Conservation (phyloP, 2,329 filamentous ascomycete genomes). For the Fusarium udum region DNA sequence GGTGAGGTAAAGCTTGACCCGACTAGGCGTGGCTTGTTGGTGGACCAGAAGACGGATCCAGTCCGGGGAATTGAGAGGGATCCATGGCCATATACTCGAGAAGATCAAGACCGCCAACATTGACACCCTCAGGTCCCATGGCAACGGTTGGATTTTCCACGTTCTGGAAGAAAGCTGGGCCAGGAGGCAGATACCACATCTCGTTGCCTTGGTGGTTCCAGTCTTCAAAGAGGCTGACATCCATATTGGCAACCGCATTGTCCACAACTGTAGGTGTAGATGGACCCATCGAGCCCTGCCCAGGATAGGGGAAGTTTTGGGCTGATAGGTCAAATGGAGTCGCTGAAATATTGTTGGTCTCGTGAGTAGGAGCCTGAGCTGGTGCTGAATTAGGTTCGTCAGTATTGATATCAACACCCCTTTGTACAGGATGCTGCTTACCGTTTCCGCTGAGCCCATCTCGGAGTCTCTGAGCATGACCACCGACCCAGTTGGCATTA, state of each 20-base stretch:
- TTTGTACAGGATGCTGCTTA: conserved; percentile 40
- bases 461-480: conserved; percentile 52
- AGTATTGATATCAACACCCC: conserved; percentile 7
- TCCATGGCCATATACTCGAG: conserved; percentile 76
- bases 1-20: neutral
- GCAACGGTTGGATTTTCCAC: conserved; percentile 68
- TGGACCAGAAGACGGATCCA: conserved; percentile 43
- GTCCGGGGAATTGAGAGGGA: conserved; percentile 51
- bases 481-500: conserved; percentile 46
- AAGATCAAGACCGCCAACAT: conserved; percentile 72
- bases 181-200: conserved; percentile 74
- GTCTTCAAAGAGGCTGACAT: conserved; percentile 60
- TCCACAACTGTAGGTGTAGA: conserved; percentile 57
- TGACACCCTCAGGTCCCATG: conserved; percentile 74
- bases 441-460: conserved; percentile 53
- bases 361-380: conserved; percentile 46
- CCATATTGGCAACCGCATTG: conserved; percentile 44
- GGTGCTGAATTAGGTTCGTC: conserved; percentile 45
- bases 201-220: conserved; percentile 66
- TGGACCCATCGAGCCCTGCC: conserved; percentile 59
- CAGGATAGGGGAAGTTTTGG: conserved; percentile 65
- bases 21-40: conserved; percentile 28
- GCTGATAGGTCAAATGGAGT: conserved; percentile 68
- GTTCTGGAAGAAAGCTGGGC: conserved; percentile 72
- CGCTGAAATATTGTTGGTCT: conserved; percentile 66